Base-by-base conservation (phyloP, 1,139 yeast genomes). In the Suhomyces bokatorum region DNA sequence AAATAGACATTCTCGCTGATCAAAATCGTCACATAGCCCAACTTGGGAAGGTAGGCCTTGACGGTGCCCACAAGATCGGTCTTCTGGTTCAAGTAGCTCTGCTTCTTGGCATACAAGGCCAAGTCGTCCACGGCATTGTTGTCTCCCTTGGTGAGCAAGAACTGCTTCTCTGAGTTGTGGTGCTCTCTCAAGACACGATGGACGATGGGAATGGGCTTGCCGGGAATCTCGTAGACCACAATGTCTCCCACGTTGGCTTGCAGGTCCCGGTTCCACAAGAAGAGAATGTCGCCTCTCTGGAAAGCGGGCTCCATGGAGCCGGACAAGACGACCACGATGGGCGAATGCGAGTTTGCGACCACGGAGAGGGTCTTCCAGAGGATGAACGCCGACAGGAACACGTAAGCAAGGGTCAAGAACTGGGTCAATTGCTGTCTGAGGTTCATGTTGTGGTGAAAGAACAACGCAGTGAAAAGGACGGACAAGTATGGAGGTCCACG, bases 271-370 rank as follows among this genome's bases (percentile, higher is more conserved):
- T 93, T 93, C 96, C 97, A 90, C 47, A 93, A 73, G 59, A 93
- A 85, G 48, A 93, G 71, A 34, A 95, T 85, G 62, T 93, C 99
- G 40, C 99, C 99, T 66, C 99, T 81, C 66, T 93, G 98, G 75
- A 95, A 95, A 0, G 99, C 99, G 1, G 99, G 99, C 63, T 95
- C 99, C 99, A 93, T 93, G 1, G 98, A 93, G 6, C 99, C 99
- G 1, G 98, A 89, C 39, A 93, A 78, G 11, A 93, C 99, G 32
- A 93, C 99, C 32, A 95, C 99, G 33, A 93, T 83, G 14, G 99
- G 99, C 2, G 97, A 88, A 51, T 88, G 86, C 0, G 96, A 84
- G 66, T 89, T 84, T 22, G 97, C 77, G 2, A 85, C 73, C 5
- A 93, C 74, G 1, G 91, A 83, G 17, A 93, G 73, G 0, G 88